These are phyloP conservation scores for Mallotus repandus DNA, from an alignment of 441 rosid species.

Conservation along the genomic window DNA sequence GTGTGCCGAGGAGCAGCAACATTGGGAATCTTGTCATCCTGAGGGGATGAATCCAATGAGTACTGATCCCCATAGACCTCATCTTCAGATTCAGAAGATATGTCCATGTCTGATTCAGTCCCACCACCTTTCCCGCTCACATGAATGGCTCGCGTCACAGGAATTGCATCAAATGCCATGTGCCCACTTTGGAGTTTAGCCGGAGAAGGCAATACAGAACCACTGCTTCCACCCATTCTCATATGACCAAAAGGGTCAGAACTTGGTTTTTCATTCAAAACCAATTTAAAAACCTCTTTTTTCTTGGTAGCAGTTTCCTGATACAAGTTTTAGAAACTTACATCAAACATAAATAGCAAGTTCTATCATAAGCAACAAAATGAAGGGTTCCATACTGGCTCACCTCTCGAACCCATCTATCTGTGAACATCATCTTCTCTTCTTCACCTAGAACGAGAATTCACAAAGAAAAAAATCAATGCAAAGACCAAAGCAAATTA, in stretches of 20 bases:
- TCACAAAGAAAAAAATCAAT: conserved; percentile 12
- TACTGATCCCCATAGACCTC: conserved; percentile 39
- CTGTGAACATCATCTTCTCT: conserved; percentile 48
- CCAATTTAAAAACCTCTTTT: conserved; percentile 28
- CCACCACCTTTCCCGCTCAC: conserved; percentile 33
- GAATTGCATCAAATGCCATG: conserved; percentile 39
- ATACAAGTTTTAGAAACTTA: conserved; percentile 22
- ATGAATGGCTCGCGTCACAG: conserved; percentile 31
- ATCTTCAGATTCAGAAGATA: conserved; percentile 62
- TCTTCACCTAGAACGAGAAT: conserved; percentile 31
- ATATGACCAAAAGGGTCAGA: conserved; percentile 33
- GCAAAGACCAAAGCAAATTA: not conserved
- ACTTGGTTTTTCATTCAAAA: conserved; percentile 34
- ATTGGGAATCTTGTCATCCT: conserved; percentile 38
- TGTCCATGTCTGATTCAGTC: conserved; percentile 72
- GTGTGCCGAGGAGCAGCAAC: conserved; percentile 24
- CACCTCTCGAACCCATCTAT: conserved; percentile 64
- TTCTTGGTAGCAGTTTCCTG: conserved; percentile 41
- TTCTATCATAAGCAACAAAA: not conserved
- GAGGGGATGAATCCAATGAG: conserved; percentile 58
- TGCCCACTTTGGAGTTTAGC: conserved; percentile 37
- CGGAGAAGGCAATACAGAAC: conserved; percentile 39
- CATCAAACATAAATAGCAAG: conserved; percentile 17
- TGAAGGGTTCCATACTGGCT: conserved; percentile 8
- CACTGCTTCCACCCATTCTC: conserved; percentile 34